Conservation (phyloP, 257 asterid species). For the Plectranthus barbatus region DNA sequence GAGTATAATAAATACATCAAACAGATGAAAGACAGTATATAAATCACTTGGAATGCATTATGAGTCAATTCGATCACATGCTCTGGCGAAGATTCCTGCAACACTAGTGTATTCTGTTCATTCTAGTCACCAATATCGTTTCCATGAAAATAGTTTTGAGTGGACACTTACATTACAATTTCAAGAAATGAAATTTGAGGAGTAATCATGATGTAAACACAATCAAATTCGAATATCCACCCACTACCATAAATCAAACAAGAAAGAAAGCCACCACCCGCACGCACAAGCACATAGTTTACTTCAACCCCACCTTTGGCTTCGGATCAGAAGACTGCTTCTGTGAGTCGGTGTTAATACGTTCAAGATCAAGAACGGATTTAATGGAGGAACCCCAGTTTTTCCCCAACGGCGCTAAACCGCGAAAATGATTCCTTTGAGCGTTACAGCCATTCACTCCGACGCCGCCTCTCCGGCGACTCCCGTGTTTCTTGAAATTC, state of each 20-base stretch:
- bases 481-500: slow-evolving; percentile 24
- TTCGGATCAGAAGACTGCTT: slow-evolving; percentile 28
- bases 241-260: not conserved
- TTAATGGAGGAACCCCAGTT: slow-evolving; percentile 36
- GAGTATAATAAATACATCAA: not conserved
- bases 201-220: not conserved
- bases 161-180: not conserved
- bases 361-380: slow-evolving; percentile 49
- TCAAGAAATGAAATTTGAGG: not conserved
- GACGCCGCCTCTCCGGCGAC: slow-evolving; percentile 28
- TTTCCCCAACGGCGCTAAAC: slow-evolving; percentile 16
- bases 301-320: slow-evolving; percentile 31
- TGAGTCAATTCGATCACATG: not conserved
- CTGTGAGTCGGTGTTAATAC: slow-evolving; percentile 16
- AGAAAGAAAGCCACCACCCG: not conserved
- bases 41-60: slow-evolving; percentile 1
- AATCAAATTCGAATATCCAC: not conserved
- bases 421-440: slow-evolving; percentile 26
- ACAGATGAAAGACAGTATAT: not conserved
- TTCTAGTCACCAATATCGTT: not conserved
- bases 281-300: not conserved
- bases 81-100: not conserved
- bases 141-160: not conserved
- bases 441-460: slow-evolving; percentile 13
- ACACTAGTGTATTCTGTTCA: not conserved